Percentiles rank a stretch among this genome's conserved stretches.
Evolutionary conservation across 768 basidiomycete species (phyloP).

Genomic region (Boletus sp.): DNA sequence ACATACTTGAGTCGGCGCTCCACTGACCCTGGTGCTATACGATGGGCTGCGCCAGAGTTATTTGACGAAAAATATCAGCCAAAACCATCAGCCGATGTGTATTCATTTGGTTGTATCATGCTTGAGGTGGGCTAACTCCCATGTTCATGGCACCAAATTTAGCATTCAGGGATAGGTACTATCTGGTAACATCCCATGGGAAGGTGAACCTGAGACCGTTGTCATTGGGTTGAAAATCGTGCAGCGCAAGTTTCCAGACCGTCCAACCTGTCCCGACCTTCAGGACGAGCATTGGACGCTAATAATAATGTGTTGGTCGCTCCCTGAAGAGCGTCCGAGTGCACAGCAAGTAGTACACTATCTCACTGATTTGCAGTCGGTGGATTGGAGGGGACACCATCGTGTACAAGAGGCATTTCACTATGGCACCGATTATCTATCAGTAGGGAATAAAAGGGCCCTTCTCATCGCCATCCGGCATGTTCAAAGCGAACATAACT

Average conservation of each 20-base stretch:
- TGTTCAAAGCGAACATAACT: not conserved
- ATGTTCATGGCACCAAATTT: not conserved
- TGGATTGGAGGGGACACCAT: not conserved
- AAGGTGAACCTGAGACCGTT: not conserved
- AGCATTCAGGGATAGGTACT: not conserved
- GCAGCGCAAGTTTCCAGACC: not conserved
- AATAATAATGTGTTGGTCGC: not conserved
- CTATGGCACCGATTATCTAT: not conserved
- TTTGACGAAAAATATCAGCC: slow-evolving; percentile 10
- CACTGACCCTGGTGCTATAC: slow-evolving; percentile 35
- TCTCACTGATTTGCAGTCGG: not conserved
- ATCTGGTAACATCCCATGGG: not conserved
- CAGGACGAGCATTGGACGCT: slow-evolving; percentile 1
- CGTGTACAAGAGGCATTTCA: not conserved
- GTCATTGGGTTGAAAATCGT: not conserved
- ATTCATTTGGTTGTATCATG: slow-evolving; percentile 26
- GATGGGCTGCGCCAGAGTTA: slow-evolving; percentile 45
- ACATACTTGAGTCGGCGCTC: slow-evolving; percentile 31
- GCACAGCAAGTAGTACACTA: not conserved
- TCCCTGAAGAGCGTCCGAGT: not conserved
- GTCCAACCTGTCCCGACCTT: not conserved
- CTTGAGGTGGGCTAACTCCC: slow-evolving; percentile 5
- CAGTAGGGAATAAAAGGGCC: not conserved
- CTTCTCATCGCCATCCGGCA: slow-evolving; percentile 8
- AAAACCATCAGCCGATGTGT: slow-evolving; percentile 14